phyloP scores from a whole-genome alignment of 768 basidiomycete genomes.

The Mycena albidolilacea region DNA sequence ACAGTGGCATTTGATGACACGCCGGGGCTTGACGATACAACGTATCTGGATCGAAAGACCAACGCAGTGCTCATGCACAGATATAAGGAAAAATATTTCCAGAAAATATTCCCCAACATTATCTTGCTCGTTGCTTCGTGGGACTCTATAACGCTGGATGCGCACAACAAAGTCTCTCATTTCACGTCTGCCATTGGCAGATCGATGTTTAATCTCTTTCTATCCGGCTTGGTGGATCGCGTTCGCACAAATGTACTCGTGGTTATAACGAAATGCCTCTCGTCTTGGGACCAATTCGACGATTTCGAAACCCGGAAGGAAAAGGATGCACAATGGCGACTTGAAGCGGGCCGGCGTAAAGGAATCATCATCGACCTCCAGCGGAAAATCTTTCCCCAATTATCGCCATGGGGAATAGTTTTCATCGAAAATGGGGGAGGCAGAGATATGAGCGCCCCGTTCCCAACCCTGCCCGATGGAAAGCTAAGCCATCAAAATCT shows the following conservation, averaged over 20 bases:
- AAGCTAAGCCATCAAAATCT: conserved; percentile 28
- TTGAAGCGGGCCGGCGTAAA: conserved; percentile 13
- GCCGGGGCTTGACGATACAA: conserved; percentile 11
- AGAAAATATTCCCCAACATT: conserved; percentile 9
- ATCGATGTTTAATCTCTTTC: background rate
- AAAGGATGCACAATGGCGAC: conserved; percentile 12
- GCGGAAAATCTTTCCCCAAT: conserved; percentile 15
- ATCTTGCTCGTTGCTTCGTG: conserved; percentile 11
- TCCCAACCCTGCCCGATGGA: background rate
- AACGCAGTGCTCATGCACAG: background rate
- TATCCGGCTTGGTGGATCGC: conserved; percentile 5
- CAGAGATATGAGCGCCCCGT: background rate
- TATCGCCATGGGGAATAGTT: conserved; percentile 1
- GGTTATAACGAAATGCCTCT: conserved; percentile 16
- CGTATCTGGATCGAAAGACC: background rate
- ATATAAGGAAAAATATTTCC: conserved; percentile 6
- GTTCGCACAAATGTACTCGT: background rate
- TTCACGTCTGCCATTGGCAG: conserved; percentile 12
- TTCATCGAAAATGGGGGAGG: conserved; percentile 27
- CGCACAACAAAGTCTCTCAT: conserved; percentile 8
- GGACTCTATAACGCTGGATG: conserved; percentile 13
- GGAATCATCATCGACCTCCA: conserved; percentile 22
- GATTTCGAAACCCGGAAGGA: conserved; percentile 1
- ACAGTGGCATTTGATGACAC: conserved; percentile 23
- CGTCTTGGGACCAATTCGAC: conserved; percentile 13